Evolutionary conservation across 23 red algal species (phyloP), one percentile per base, ranked within the genome.

Genomic region (Gracilaria gracilis): DNA sequence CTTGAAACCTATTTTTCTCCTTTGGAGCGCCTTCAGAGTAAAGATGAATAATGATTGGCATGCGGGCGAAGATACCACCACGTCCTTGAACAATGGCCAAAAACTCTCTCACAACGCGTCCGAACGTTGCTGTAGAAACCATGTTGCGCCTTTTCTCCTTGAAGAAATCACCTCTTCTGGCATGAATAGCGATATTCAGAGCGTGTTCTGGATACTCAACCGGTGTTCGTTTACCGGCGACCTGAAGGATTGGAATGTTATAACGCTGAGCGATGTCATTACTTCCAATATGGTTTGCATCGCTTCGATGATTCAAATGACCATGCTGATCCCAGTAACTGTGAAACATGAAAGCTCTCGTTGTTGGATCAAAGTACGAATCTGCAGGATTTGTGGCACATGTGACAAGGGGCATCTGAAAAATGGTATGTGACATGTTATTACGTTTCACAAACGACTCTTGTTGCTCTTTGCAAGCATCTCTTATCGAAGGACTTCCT

Each of bases 311-410:
- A 21, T 28, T 54, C 27, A 33, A 37, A 9, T 17, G 15, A 42
- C 87, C 87, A 36, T 90, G 87, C 32, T 28, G 57, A 58, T 90
- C 87, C 87, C 87, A 90, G 64, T 90, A 90, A 57, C 64, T 79
- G 73, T 90, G 46, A 57, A 90, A 90, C 23, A 90, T 47, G 40
- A 42, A 90, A 19, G 71, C 74, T 69, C 59, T 81, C 50, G 87
- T 80, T 44, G 11, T 57, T 19, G 48, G 71, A 34, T 69, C 87
- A 64, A 65, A 69, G 57, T 37, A 69, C 3, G 54, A 57, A 48
- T 80, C 54, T 59, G 58, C 74, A 17, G 76, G 73, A 54, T 64
- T 66, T 31, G 49, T 37, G 11, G 32, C 72, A 81, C 87, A 90
- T 21, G 57, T 79, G 24, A 44, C 23, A 9, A 67, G 58, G 23